A percentile compares a stretch with the other conserved stretches of the same genome.
Evolutionary conservation across 1,284 basidiomycete genomes (phyloP).

Genomic region (Cryptococcus sp.): DNA sequence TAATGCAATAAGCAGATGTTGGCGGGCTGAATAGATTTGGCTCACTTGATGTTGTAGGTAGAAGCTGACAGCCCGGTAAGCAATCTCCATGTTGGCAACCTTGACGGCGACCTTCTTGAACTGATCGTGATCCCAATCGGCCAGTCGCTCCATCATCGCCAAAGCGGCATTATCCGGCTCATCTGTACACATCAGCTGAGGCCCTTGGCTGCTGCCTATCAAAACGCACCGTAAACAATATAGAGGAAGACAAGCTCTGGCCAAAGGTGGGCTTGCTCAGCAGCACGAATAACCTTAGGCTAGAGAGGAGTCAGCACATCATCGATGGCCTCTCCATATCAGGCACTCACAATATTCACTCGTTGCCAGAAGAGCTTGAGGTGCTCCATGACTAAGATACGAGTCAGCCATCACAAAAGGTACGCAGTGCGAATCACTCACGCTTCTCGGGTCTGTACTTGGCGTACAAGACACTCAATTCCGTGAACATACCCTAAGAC

Average conservation of each 20-base stretch:
- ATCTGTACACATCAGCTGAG: slow-evolving; percentile 12
- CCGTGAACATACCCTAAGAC: slow-evolving; percentile 55
- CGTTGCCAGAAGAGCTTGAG: slow-evolving; percentile 95
- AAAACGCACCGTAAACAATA: slow-evolving; percentile 94
- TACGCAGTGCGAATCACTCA: slow-evolving; percentile 47
- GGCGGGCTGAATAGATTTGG: background rate
- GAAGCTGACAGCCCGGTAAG: slow-evolving; percentile 48
- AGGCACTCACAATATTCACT: slow-evolving; percentile 69
- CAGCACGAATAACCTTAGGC: slow-evolving; percentile 79
- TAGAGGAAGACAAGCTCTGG: slow-evolving; percentile 98
- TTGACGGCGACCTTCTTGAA: slow-evolving; percentile 96
- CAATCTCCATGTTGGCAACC: slow-evolving; percentile 98
- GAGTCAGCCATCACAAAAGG: background rate
- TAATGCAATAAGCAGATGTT: slow-evolving; percentile 54
- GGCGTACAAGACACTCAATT: slow-evolving; percentile 89
- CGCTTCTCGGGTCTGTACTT: slow-evolving; percentile 93
- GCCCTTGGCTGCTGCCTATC: background rate
- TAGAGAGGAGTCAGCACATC: background rate
- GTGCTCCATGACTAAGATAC: slow-evolving; percentile 83
- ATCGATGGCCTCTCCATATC: slow-evolving; percentile 51
- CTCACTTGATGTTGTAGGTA: slow-evolving; percentile 29
- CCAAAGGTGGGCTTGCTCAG: slow-evolving; percentile 97
- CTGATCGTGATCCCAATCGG: slow-evolving; percentile 98
- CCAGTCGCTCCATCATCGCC: slow-evolving; percentile 95
- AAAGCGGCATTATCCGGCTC: slow-evolving; percentile 47